Evolutionary conservation across 306 rosid genomes (phyloP), one percentile per base, ranked within the genome.

Genomic region (Lathyrus oleraceus): DNA sequence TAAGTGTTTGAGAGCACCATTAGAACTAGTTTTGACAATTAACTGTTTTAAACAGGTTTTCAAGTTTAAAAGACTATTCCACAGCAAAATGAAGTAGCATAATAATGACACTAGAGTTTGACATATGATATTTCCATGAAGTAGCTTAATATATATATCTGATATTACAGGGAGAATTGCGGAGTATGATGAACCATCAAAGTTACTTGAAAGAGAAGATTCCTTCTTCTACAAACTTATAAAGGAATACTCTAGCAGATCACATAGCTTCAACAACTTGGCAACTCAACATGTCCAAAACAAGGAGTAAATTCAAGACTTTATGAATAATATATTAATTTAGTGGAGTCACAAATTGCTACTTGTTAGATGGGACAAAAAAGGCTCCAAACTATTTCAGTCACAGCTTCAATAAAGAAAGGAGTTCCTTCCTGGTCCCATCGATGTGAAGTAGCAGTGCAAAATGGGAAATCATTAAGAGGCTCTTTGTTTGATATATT

Each of bases 141-240:
- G 64, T 38, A 35, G 14, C 68, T 45, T 28, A 70, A 75, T 16
- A 65, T 14, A 10, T 47, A 10, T 47, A 71, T 5, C 44, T 58
- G 40, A 44, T 65, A 30, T 73, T 79, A 70, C 90, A 93, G 98
- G 98, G 80, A 84, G 93, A 81, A 69, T 90, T 27, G 97, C 88
- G 12, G 97, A 93, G 72, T 93, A 79, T 60, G 96, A 93, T 84
- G 74, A 91, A 1, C 98, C 98, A 40, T 75, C 81, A 44, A 87
- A 76, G 81, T 85, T 90, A 77, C 94, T 93, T 54, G 88, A 87
- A 82, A 86, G 87, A 67, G 91, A 87, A 52, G 94, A 90, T 70
- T 93, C 98, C 5, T 93, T 86, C 81, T 93, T 93, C 81, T 90
- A 85, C 38, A 90, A 88, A 70, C 94, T 93, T 25, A 89, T 90